Base-by-base conservation (phyloP, 2,329 filamentous ascomycete species). In the Hyphodiscus sp. region DNA sequence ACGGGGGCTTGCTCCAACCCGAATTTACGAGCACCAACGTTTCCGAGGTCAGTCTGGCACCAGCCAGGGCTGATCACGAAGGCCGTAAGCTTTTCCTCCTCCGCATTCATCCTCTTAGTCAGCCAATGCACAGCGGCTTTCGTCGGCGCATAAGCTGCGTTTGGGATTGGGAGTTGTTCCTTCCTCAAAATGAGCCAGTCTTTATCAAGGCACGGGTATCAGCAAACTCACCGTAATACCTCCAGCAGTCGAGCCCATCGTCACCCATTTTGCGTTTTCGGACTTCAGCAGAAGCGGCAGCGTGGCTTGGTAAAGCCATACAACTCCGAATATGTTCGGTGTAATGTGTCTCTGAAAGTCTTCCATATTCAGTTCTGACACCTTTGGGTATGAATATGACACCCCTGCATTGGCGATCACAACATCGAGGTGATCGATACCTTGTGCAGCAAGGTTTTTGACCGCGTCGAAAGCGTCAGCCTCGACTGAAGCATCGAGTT, bases 341-440 rank as follows among this genome's bases (percentile, higher is more conserved):
- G 63, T 59, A 33, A 65, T 61, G 19, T 59, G 55, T 15, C 52
- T 53, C 13, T 56, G 47, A 49, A 70, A 54, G 23, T 67, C 65
- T 16, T 63, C 56, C 16, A 59, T 38, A 26, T 61, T 65, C 44
- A 68, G 61, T 7, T 67, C 62, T 19, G 69, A 68, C 9, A 67
- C 71, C 4, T 64, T 57, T 2, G 63, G 64, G 44, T 52, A 61
- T 10, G 54, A 20, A 29, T 58, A 57, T 29, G 64, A 59, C 9
- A 67, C 64, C 7, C 68, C 69, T 5, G 71, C 68, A 58, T 72
- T 73, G n/a, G 69, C 69, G 41, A 73, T 64, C 18, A 71, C 63
- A 41, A 69, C 54, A 52, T 72, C 70, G 23, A 73, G 20, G 29
- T 68, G 61, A 45, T 59, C 47, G 20, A 71, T 61, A 6, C 65